These are phyloP conservation scores for Potentilla sterilis DNA, from an alignment of 306 rosid genomes.

Conservation along the genomic window DNA sequence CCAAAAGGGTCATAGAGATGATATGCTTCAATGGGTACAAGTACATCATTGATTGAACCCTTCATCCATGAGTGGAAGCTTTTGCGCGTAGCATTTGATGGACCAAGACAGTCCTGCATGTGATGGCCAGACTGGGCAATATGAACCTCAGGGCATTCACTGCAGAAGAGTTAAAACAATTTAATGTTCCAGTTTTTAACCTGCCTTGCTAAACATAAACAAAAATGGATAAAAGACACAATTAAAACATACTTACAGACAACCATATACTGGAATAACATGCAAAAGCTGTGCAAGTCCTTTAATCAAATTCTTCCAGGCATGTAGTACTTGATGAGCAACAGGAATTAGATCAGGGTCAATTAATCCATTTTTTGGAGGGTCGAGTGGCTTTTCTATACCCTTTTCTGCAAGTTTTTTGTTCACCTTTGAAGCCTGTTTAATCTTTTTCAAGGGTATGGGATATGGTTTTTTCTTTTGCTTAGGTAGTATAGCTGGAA, in stretches of 20 bases:
- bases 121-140: conserved; percentile 66
- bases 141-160: conserved; percentile 95
- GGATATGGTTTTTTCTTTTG: conserved; percentile 88
- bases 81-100: conserved; percentile 50
- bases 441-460: conserved; percentile 71
- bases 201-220: neutral
- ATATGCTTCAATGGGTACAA: conserved; percentile 82
- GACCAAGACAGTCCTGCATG: conserved; percentile 68
- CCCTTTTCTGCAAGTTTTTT: conserved; percentile 75
- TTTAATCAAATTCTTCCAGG: conserved; percentile 85
- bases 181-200: neutral
- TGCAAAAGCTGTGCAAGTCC: conserved; percentile 79
- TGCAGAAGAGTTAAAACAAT: conserved; percentile 39
- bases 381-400: conserved; percentile 78
- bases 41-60: conserved; percentile 78
- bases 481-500: conserved; percentile 65
- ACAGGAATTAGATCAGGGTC: conserved; percentile 74
- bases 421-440: conserved; percentile 55
- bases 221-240: conserved; percentile 2
- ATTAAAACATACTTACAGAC: conserved; percentile 52
- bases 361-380: conserved; percentile 85
- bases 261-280: conserved; percentile 73
- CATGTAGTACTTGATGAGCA: conserved; percentile 73
- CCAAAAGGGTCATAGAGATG: conserved; percentile 95
- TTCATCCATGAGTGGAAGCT: conserved; percentile 86